Evolutionary conservation across 345 rosid genomes (phyloP), one percentile per base, ranked within the genome.

Genomic region (Noccaea caerulescens): DNA sequence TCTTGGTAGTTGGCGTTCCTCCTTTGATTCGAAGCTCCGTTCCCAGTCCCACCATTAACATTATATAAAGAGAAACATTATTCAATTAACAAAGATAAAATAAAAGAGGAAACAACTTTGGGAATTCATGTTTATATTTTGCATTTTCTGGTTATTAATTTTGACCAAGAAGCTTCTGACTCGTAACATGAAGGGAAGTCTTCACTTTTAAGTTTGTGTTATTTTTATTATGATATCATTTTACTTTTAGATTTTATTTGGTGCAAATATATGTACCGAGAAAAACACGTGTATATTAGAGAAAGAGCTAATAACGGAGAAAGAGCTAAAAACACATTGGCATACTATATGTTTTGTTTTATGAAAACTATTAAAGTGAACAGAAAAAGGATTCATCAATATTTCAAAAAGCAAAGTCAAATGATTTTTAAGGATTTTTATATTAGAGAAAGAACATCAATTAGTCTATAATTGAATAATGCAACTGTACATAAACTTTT

Each of bases 1-100:
- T 53, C 66, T 37, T 68, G 63, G 74, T 75, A 13, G 78, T 61
- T 75, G 63, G 64, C 44, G 10, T 53, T 68, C 7, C 78, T 53
- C 13, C 71, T 68, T 68, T 62, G 78, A 75, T 77, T 77, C 27
- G 18, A 71, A 79, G 80, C 77, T 66, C 68, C 72, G 77, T 67
- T 66, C 39, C 23, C 0, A 66, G 58, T 37, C 53, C 71, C 67
- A 66, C 67, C 59, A 27, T 27, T 27, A 39, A 39, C 67, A 66
- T 58, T 66, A 38, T 57, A 38, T 12, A 3, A 13, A 11, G 13
- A 46, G 16, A 47, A 27, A 23, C 44, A 36, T 0, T 71, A 43
- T 42, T 71, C 49, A 54, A 23, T 36, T 45, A 2, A 64, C 11
- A n/a, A 36, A 11, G 30, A 27, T 27, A 10, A 44, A 61, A 9